A percentile compares a stretch with the other conserved stretches of the same genome.
Evolutionary conservation across 805 yeast genomes (phyloP).

Genomic region (Candida tammaniensis): DNA sequence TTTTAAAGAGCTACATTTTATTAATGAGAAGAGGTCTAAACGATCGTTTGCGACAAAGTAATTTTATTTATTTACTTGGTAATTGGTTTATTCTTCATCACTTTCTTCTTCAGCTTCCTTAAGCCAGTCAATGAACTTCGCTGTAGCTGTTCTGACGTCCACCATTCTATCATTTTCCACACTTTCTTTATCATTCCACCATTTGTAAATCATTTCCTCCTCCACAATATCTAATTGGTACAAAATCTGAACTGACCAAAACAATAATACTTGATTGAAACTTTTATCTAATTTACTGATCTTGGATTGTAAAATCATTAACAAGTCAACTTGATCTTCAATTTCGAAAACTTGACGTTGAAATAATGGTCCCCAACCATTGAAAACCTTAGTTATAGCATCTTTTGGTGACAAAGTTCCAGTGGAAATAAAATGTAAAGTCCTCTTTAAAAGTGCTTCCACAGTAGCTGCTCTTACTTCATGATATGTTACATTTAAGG

Average conservation of each 20-base stretch:
- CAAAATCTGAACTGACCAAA: conserved; percentile 53
- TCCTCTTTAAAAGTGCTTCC: conserved; percentile 65
- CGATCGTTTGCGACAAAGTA: background rate
- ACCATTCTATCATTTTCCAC: conserved; percentile 40
- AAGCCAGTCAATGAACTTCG: conserved; percentile 84
- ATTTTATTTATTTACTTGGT: background rate
- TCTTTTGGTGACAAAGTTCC: conserved; percentile 73
- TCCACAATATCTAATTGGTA: conserved; percentile 82
- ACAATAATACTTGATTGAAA: conserved; percentile 47
- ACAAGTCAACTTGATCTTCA: conserved; percentile 74
- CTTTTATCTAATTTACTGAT: conserved; percentile 34
- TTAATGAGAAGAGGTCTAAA: too few species aligned
- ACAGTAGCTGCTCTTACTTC: conserved; percentile 85
- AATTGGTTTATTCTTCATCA: too few species aligned
- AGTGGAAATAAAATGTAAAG: conserved; percentile 71
- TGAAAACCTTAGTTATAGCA: conserved; percentile 73
- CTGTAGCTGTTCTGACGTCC: conserved; percentile 54
- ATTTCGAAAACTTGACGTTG: conserved; percentile 80
- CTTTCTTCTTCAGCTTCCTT: conserved; percentile 67
- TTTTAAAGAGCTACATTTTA: too few species aligned
- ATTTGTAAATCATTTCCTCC: conserved; percentile 72
- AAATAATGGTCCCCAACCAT: conserved; percentile 79
- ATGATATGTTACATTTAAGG: conserved; percentile 92
- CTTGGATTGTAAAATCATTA: conserved; percentile 49
- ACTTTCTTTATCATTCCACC: conserved; percentile 64